These are phyloP conservation scores for Beauveria medogensis DNA, from an alignment of 2,329 filamentous ascomycete species.

Conservation along the genomic window DNA sequence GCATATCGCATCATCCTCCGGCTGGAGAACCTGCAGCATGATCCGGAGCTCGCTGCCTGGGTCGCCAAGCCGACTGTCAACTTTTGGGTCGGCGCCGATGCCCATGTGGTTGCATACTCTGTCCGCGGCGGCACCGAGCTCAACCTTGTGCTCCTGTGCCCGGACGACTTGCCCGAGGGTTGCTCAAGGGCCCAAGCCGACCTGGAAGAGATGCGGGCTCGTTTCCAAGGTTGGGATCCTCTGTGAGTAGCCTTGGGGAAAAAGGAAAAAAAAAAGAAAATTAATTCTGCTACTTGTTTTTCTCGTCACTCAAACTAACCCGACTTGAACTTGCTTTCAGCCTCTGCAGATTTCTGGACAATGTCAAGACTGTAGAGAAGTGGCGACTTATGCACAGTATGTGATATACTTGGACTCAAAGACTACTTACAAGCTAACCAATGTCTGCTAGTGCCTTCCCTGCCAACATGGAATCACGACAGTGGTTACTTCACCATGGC, in stretches of 20 bases:
- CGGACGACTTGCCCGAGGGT: slow-evolving; percentile 50
- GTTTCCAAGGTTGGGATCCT: slow-evolving; percentile 60
- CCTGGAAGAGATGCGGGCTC: slow-evolving; percentile 49
- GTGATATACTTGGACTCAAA: slow-evolving; percentile 10
- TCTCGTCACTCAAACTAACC: not conserved
- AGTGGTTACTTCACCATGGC: not conserved
- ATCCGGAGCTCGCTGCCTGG: slow-evolving; percentile 42
- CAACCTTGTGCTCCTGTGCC: slow-evolving; percentile 58
- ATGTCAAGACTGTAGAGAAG: slow-evolving; percentile 43
- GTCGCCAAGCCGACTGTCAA: slow-evolving; percentile 44
- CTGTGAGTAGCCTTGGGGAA: slow-evolving; percentile 20
- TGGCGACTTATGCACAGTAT: slow-evolving; percentile 57
- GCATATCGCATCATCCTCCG: slow-evolving; percentile 55
- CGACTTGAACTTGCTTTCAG: not conserved
- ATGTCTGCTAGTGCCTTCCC: slow-evolving; percentile 26
- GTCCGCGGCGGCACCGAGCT: slow-evolving; percentile 50
- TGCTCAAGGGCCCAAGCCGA: slow-evolving; percentile 45
- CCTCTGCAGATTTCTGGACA: slow-evolving; percentile 34
- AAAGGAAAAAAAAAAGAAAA: no score
- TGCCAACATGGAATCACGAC: not conserved
- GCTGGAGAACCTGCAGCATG: slow-evolving; percentile 38
- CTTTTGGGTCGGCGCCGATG: slow-evolving; percentile 56
- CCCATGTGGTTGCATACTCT: slow-evolving; percentile 56
- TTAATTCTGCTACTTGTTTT: not conserved
- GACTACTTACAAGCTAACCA: slow-evolving; percentile 16